Evolutionary conservation across 768 basidiomycete species (phyloP).

Genomic region (Suillus sp.): DNA sequence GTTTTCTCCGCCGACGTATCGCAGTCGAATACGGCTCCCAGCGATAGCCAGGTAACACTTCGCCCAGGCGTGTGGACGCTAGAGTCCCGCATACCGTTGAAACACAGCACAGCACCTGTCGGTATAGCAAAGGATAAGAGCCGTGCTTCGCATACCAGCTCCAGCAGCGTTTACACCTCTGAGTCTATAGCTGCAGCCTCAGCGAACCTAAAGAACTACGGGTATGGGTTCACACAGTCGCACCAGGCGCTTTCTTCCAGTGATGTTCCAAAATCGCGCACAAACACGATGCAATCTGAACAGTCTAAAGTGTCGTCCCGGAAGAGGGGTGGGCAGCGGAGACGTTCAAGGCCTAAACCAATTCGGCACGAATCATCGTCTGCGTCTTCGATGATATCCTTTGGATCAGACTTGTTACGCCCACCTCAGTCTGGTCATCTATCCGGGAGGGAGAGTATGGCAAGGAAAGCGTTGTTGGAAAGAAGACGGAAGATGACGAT

Average conservation of each 20-base stretch:
- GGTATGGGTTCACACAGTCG: conserved; percentile 23
- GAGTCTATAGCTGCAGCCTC: conserved; percentile 22
- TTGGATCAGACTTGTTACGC: conserved; percentile 17
- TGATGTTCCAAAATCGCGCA: background rate
- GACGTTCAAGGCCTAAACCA: conserved; percentile 17
- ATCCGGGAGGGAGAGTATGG: conserved; percentile 25
- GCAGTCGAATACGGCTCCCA: background rate
- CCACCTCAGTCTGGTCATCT: conserved; percentile 9
- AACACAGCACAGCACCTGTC: background rate
- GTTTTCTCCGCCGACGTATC: conserved; percentile 13
- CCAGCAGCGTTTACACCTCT: conserved; percentile 29
- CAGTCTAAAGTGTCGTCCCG: conserved; percentile 6
- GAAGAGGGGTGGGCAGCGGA: conserved; percentile 4
- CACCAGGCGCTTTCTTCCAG: conserved; percentile 9
- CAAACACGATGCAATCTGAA: conserved; percentile 15
- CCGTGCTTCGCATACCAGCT: conserved; percentile 15
- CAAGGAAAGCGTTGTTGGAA: conserved; percentile 29
- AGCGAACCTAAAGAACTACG: conserved; percentile 29
- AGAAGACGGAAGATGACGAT: conserved; percentile 24
- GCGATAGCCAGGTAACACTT: conserved; percentile 15
- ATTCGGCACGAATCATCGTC: conserved; percentile 27
- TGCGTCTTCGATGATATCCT: conserved; percentile 29
- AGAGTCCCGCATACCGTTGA: conserved; percentile 21
- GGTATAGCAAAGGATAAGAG: background rate
- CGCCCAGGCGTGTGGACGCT: conserved; percentile 15